phyloP scores from a whole-genome alignment of 768 basidiomycete genomes.

The Crucibulum laeve region DNA sequence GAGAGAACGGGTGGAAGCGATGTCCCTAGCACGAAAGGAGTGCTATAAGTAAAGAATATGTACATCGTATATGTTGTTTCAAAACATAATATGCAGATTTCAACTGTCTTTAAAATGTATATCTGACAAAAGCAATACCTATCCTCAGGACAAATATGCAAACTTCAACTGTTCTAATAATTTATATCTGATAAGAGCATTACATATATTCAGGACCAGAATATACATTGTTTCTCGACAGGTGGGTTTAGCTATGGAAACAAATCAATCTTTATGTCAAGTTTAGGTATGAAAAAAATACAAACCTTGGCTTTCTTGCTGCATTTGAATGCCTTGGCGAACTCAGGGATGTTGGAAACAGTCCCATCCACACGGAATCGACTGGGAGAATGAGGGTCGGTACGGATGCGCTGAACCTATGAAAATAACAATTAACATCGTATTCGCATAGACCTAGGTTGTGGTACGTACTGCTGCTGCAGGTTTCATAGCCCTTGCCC shows the following conservation, averaged over 20 bases:
- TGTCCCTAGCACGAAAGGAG: slow-evolving; percentile 96
- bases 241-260: slow-evolving; percentile 73
- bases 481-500: slow-evolving; percentile 79
- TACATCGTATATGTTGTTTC: no score
- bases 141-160: slow-evolving; percentile 64
- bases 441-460: not conserved
- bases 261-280: not conserved
- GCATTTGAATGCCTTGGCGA: slow-evolving; percentile 85
- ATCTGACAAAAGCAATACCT: not conserved
- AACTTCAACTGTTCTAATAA: slow-evolving; percentile 32
- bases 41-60: slow-evolving; percentile 40
- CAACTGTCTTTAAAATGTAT: not conserved
- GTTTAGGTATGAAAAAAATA: slow-evolving; percentile 1
- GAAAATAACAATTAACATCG: slow-evolving; percentile 2
- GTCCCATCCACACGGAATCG: slow-evolving; percentile 84
- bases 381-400: slow-evolving; percentile 86
- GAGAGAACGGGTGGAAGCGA: slow-evolving; percentile 85
- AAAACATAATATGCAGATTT: no score
- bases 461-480: slow-evolving; percentile 59
- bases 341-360: slow-evolving; percentile 81
- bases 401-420: slow-evolving; percentile 73
- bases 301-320: slow-evolving; percentile 68
- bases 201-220: slow-evolving; percentile 55
- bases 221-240: slow-evolving; percentile 67
- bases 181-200: slow-evolving; percentile 1